phyloP scores from a whole-genome alignment of 441 rosid species.

The Dalechampia spathulata region DNA sequence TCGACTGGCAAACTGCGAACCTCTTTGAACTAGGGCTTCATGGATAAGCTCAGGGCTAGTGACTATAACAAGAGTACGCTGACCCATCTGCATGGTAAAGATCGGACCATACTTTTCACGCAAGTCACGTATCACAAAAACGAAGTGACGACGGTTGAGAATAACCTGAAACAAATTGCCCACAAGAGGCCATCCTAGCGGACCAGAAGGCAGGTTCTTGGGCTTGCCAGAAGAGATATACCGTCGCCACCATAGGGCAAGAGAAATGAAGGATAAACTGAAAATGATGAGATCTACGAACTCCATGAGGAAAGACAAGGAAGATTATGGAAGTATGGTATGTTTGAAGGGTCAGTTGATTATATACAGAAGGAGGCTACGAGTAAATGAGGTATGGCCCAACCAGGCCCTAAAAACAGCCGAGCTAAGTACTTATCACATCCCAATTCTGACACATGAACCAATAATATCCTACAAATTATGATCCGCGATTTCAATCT shows the following conservation, averaged over 20 bases:
- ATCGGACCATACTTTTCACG: constrained; percentile 70
- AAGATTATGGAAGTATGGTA: background rate
- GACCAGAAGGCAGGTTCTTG: constrained; percentile 62
- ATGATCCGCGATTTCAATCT: too few relatives aligned
- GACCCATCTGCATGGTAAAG: constrained; percentile 91
- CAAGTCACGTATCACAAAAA: constrained; percentile 50
- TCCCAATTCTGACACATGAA: too few relatives aligned
- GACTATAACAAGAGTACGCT: constrained; percentile 66
- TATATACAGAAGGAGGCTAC: background rate
- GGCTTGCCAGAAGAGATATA: constrained; percentile 13
- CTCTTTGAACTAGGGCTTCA: constrained; percentile 68
- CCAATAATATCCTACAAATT: too few relatives aligned
- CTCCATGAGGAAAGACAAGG: constrained; percentile 33
- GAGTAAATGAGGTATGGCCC: background rate
- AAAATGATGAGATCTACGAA: constrained; percentile 37
- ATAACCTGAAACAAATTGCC: constrained; percentile 74
- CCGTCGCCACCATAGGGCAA: constrained; percentile 50
- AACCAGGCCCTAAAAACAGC: too few relatives aligned
- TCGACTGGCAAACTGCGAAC: constrained; percentile 54
- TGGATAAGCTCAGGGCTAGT: constrained; percentile 72
- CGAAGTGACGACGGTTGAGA: constrained; percentile 62
- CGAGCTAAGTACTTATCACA: too few relatives aligned
- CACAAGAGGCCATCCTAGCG: constrained; percentile 76
- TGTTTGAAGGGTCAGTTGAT: background rate
- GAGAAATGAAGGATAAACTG: constrained; percentile 32